Conservation (phyloP, 192 early-diverging fungal species). For the Coemansia sp. region DNA sequence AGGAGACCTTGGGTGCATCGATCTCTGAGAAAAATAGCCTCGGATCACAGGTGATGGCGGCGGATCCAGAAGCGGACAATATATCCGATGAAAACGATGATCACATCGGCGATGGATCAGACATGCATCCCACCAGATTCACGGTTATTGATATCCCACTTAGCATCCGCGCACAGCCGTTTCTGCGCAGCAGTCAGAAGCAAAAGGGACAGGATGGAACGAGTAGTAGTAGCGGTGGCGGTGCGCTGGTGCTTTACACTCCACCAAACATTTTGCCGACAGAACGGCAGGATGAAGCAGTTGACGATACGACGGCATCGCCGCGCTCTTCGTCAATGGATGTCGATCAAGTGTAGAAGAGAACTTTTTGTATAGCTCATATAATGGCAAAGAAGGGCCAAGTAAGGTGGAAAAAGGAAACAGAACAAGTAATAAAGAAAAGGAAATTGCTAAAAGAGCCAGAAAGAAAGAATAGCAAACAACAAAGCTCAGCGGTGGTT, state of each 20-base stretch:
- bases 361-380: neutral
- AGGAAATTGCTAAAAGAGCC: neutral
- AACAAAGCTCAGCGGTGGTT: slow-evolving; percentile 67
- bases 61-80: neutral
- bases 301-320: neutral
- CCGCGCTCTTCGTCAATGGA: slow-evolving; percentile 18
- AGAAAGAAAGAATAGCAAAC: neutral
- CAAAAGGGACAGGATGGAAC: neutral
- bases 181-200: slow-evolving; percentile 4
- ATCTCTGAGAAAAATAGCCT: neutral
- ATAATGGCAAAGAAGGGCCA: neutral
- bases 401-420: neutral
- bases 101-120: neutral
- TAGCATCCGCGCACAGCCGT: slow-evolving; percentile 6
- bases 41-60: neutral
- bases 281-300: neutral
- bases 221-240: neutral
- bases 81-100: neutral
- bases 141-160: slow-evolving; percentile 21
- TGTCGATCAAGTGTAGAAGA: slow-evolving; percentile 16
- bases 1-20: too few relatives aligned
- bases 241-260: slow-evolving; percentile 24
- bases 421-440: neutral
- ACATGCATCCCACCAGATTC: neutral
- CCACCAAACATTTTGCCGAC: neutral